These are phyloP conservation scores for Arthrobotrys pseudoclavata DNA, from an alignment of 2,329 filamentous ascomycete genomes.

Conservation along the genomic window DNA sequence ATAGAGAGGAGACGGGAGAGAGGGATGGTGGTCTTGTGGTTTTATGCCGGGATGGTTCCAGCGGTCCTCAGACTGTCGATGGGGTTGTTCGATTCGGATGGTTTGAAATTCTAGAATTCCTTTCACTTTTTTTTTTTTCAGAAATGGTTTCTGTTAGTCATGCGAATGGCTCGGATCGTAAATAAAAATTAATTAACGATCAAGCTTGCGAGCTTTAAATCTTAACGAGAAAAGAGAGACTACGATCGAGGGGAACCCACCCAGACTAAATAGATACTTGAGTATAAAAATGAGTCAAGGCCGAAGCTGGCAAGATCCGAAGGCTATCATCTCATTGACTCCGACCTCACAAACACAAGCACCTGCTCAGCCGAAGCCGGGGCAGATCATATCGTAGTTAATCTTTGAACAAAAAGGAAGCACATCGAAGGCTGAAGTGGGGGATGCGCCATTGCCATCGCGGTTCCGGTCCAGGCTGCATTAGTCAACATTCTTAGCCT, in stretches of 20 bases:
- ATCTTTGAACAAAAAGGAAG: constrained; percentile 1
- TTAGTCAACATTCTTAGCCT: background rate
- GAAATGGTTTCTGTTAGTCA: constrained; percentile 45
- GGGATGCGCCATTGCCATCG: constrained; percentile 41
- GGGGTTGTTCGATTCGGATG: background rate
- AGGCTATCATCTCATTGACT: too few species aligned
- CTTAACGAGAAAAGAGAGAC: too few species aligned
- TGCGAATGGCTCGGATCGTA: constrained; percentile 6
- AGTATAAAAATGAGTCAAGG: constrained; percentile 32
- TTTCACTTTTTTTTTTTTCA: constrained; percentile 10
- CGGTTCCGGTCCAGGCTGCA: constrained; percentile 6
- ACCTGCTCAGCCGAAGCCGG: constrained; percentile 19
- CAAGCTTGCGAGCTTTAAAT: too few species aligned
- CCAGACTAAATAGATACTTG: too few species aligned
- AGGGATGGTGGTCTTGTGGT: background rate
- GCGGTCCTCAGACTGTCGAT: too few species aligned
- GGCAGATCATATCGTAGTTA: background rate
- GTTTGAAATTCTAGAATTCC: constrained; percentile 14
- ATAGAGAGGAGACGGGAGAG: background rate
- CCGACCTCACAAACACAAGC: background rate
- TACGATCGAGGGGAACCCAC: constrained; percentile 10
- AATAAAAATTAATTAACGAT: too few species aligned
- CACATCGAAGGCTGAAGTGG: constrained; percentile 13
- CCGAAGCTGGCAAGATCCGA: constrained; percentile 26
- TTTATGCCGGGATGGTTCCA: constrained; percentile 31